A percentile compares a stretch with the other conserved stretches of the same genome.
Conservation (phyloP, 192 early-diverging fungal genomes). For the Coemansia aciculifera region DNA sequence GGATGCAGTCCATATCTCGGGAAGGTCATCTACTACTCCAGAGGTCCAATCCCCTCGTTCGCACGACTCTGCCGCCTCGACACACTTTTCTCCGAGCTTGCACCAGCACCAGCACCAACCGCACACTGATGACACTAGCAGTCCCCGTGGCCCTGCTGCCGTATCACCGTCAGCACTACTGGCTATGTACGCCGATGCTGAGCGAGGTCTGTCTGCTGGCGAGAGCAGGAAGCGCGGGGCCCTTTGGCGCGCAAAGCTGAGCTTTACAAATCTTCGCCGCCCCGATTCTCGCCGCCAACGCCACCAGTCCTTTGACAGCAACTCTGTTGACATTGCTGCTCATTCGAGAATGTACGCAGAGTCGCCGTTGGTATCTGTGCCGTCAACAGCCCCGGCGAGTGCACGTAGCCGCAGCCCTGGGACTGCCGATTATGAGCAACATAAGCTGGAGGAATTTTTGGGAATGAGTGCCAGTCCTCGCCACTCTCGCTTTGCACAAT, state of each 20-base stretch:
- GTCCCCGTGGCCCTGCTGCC: background rate
- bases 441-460: constrained; percentile 21
- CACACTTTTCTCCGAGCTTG: background rate
- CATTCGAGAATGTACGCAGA: constrained; percentile 39
- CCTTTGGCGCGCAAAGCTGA: constrained; percentile 49
- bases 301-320: constrained; percentile 46
- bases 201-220: constrained; percentile 6
- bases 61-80: background rate
- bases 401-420: constrained; percentile 15
- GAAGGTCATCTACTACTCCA: background rate
- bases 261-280: constrained; percentile 45
- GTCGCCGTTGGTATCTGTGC: constrained; percentile 43
- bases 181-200: constrained; percentile 6
- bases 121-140: background rate
- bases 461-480: constrained; percentile 10
- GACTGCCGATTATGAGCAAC: constrained; percentile 1
- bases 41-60: background rate
- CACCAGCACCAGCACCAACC: background rate
- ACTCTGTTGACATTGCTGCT: constrained; percentile 42
- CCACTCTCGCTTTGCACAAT: constrained; percentile 6
- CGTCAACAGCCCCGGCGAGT: constrained; percentile 29
- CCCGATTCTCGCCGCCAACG: constrained; percentile 45
- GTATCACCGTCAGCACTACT: constrained; percentile 2
- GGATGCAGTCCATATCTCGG: background rate
- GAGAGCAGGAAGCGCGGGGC: constrained; percentile 41